Base-by-base conservation (phyloP, 257 asterid genomes). In the Scutellaria baicalensis region DNA sequence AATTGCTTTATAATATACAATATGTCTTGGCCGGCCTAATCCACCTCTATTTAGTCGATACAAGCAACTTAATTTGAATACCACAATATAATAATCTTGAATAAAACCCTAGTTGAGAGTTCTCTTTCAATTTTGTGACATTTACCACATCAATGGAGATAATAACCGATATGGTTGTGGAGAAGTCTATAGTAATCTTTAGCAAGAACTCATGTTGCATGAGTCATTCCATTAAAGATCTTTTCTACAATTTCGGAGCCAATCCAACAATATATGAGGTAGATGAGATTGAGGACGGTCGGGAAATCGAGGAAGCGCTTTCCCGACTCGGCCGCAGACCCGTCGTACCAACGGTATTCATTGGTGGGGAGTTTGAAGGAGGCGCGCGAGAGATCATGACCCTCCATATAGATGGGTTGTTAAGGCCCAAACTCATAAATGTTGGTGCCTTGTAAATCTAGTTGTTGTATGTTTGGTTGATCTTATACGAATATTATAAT, bases 161-260 rank as follows among this genome's bases (percentile, higher is more conserved):
- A 12, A 70, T 79, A 10, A 73, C n/a, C 40, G 52, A 51, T 33
- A 73, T 82, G 81, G 83, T 79, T 57, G 14, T 73, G 0, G 66
- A 79, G 17, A 70, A 47, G 42, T 77, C 87, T 5, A 79, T 82
- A 59, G 87, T 82, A 74, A 77, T 82, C 55, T 82, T 79, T 44
- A 82, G 84, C 80, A 71, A 74, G 81, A 79, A 67, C 42, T 59
- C 84, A 11, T 79, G 84, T 5, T 75, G 81, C 81, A 77, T 79
- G 43, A 66, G 87, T 68, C 80, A 77, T 78, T 17, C 84, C 1
- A 64, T 82, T 35, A 73, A 64, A 64, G 44, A 83, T 0, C 81
- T 82, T 35, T 65, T 82, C 20, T 21, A 56, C 14, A 81, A 79
- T 0, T 55, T 79, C 16, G 87, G 84, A 0, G 83, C 71, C n/a